Base-by-base conservation (phyloP, 2,329 filamentous ascomycete genomes). In the Epichloe glyceriae region DNA sequence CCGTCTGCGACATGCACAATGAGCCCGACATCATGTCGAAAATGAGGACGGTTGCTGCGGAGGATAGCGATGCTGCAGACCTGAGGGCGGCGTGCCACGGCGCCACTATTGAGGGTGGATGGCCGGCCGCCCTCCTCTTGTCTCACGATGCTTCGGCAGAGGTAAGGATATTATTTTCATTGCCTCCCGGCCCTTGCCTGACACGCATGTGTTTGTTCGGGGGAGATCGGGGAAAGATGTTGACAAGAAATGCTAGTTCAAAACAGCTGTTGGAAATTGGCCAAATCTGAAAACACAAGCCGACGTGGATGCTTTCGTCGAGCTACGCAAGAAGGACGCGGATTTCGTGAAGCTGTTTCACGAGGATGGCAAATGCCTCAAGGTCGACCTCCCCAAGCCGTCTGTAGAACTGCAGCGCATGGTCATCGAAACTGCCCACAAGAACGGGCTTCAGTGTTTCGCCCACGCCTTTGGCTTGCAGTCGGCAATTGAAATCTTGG, bases 331-430 rank as follows among this genome's bases (percentile, higher is more conserved):
- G 11, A 60, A 60, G 11, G 69, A 74, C 50, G 70, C 68, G 2
- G 68, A 74, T 52, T 75, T 74, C 59, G 72, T 75, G 57, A 76
- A 76, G 56, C 59, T 76, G 46, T 73, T 76, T 66, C 71, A 76
- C 54, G 73, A 76, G 54, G 66, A 63, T 48, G 73, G 73, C 3
- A 63, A 57, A 7, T 58, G 62, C 8, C 61, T 75, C 58, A 66
- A 67, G 2, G 51, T 60, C 30, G 52, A 63, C 7, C 63, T 73
- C 17, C 54, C 56, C 4, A 62, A 70, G 35, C 73, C 73, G 0
- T 63, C 66, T 0, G 50, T 70, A 4, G 64, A 70, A 43, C 61
- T 78, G 4, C 73, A 77, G 53, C 66, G 61, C 46, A 66, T 65
- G 3, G 63, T 76, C 19, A 64, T 76, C 37, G 59, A 65, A 5